Conservation (phyloP, 2,329 filamentous ascomycete genomes). For the Alternaria angustiovoidea region DNA sequence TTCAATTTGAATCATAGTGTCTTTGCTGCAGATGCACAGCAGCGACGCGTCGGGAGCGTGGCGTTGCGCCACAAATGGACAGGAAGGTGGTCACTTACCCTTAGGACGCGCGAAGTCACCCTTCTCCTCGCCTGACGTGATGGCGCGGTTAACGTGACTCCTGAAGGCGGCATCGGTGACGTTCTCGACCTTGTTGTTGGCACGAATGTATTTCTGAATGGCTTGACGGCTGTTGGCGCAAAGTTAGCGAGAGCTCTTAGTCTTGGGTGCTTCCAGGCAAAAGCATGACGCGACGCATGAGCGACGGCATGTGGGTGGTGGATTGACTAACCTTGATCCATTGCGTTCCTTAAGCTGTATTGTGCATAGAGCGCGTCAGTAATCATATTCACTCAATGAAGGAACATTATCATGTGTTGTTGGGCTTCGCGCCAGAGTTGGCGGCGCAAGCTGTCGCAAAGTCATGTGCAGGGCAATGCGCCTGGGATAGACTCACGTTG, state of each 20-base stretch:
- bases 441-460: slow-evolving; percentile 29
- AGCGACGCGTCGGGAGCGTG: not conserved
- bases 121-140: slow-evolving; percentile 83
- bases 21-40: not conserved
- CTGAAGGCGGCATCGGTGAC: slow-evolving; percentile 68
- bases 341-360: slow-evolving; percentile 73
- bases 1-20: not conserved
- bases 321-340: slow-evolving; percentile 69
- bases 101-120: slow-evolving; percentile 89
- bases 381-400: slow-evolving; percentile 25
- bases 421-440: slow-evolving; percentile 42
- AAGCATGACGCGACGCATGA: slow-evolving; percentile 38
- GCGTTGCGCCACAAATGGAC: not conserved
- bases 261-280: slow-evolving; percentile 29
- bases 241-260: slow-evolving; percentile 44
- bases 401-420: slow-evolving; percentile 21
- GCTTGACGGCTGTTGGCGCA: slow-evolving; percentile 67
- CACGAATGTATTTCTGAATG: slow-evolving; percentile 77
- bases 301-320: slow-evolving; percentile 32
- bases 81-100: slow-evolving; percentile 65
- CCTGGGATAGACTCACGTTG: slow-evolving; percentile 68
- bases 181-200: slow-evolving; percentile 71
- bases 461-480: slow-evolving; percentile 53
- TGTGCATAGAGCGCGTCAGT: slow-evolving; percentile 59
- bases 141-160: slow-evolving; percentile 84